A percentile compares a stretch with the other conserved stretches of the same genome.
These are phyloP conservation scores for Fusarium burgessii DNA, from an alignment of 2,329 filamentous ascomycete genomes.

Conservation along the genomic window DNA sequence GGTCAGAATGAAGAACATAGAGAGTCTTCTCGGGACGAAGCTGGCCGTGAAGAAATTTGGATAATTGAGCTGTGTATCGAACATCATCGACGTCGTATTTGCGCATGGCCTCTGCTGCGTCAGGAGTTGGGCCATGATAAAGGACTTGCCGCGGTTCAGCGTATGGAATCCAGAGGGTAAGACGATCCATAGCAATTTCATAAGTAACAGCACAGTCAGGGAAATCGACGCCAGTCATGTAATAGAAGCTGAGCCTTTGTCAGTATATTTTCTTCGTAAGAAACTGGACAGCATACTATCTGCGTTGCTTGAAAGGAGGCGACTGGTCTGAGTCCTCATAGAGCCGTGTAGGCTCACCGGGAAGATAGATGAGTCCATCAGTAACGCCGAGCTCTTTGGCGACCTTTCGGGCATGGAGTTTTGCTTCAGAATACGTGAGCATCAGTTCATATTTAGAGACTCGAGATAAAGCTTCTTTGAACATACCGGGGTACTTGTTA, in stretches of 20 bases:
- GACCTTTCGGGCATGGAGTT: conserved; percentile 68
- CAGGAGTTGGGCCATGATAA: conserved; percentile 73
- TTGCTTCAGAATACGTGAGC: conserved; percentile 56
- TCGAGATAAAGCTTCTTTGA: neutral
- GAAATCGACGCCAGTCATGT: conserved; percentile 67
- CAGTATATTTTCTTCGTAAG: neutral
- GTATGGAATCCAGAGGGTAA: conserved; percentile 80
- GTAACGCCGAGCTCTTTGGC: conserved; percentile 61
- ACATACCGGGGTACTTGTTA: conserved; percentile 55
- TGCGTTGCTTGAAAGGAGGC: conserved; percentile 66
- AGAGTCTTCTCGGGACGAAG: conserved; percentile 56
- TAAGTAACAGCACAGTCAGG: conserved; percentile 68
- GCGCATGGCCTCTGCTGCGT: conserved; percentile 69
- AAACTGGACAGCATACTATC: conserved; percentile 61
- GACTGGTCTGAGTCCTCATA: conserved; percentile 71
- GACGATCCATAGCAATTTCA: conserved; percentile 68
- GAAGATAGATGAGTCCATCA: conserved; percentile 67
- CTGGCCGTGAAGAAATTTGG: conserved; percentile 56
- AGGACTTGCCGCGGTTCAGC: conserved; percentile 71
- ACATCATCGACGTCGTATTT: conserved; percentile 79
- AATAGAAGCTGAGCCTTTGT: conserved; percentile 64
- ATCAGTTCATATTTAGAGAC: neutral
- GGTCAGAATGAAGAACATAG: conserved; percentile 62
- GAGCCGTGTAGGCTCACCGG: conserved; percentile 62
- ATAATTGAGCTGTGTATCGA: conserved; percentile 68